A percentile compares a stretch with the other conserved stretches of the same genome.
Conservation (phyloP, 2,329 filamentous ascomycete genomes). For the Cercospora sojina region DNA sequence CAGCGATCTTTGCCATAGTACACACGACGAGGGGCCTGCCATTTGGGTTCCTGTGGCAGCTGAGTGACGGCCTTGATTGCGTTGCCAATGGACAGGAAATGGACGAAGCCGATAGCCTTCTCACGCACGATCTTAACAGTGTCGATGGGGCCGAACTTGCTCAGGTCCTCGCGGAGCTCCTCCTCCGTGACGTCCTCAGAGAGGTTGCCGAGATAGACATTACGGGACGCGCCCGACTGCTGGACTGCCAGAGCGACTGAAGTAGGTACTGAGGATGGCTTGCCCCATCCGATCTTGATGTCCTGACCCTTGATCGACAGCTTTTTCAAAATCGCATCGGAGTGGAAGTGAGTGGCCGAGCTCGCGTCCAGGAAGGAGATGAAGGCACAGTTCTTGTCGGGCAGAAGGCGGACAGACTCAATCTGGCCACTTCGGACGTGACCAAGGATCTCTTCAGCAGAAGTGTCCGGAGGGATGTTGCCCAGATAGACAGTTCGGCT, state of each 20-base stretch:
- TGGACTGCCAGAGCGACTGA: conserved; percentile 97
- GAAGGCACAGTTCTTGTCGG: conserved; percentile 99
- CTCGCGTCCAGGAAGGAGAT: conserved; percentile 98
- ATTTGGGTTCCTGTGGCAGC: conserved; percentile 92
- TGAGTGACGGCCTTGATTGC: conserved; percentile 98
- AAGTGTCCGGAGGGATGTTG: conserved; percentile 97
- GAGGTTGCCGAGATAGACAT: conserved; percentile 93
- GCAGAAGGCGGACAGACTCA: conserved; percentile 93
- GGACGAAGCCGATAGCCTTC: conserved; percentile 96
- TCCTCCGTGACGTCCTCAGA: conserved; percentile 88
- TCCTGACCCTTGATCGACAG: conserved; percentile 97
- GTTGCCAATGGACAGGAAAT: conserved; percentile 95
- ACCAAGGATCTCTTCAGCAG: conserved; percentile 91
- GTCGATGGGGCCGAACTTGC: conserved; percentile 94
- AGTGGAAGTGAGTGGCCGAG: conserved; percentile 98
- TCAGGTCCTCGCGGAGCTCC: conserved; percentile 88
- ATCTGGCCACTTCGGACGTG: conserved; percentile 97
- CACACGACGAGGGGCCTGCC: conserved; percentile 91
- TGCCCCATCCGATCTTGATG: conserved; percentile 99
- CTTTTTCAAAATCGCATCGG: conserved; percentile 99
- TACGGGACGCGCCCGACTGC: conserved; percentile 93
- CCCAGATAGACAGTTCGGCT: conserved; percentile 96
- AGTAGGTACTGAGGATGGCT: conserved; percentile 95
- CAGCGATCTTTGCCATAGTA: conserved; percentile 99
- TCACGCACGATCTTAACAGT: conserved; percentile 97